A percentile compares a stretch with the other conserved stretches of the same genome.
These are phyloP conservation scores for Aegilops sharonensis DNA, from an alignment of 176 grass and related monocot genomes.

Conservation along the genomic window DNA sequence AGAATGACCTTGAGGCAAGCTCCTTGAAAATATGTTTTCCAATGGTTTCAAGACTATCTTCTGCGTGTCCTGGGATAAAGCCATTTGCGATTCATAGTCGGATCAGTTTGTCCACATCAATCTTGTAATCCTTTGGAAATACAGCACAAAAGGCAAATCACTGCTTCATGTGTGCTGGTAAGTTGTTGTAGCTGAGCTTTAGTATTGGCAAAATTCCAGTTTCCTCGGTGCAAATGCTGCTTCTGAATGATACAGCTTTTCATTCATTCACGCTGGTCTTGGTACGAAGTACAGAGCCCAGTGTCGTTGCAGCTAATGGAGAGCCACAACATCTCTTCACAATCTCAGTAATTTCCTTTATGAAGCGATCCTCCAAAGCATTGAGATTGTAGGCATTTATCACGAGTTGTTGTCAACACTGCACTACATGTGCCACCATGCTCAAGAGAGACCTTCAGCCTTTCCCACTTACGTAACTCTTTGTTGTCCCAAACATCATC, in stretches of 20 bases:
- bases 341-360: slow-evolving; percentile 1
- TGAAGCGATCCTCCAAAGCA: background rate
- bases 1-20: too few relatives aligned
- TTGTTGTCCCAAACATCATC: background rate
- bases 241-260: background rate
- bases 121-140: slow-evolving; percentile 26
- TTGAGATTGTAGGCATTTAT: background rate
- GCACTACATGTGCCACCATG: background rate
- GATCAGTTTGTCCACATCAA: background rate
- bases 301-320: background rate
- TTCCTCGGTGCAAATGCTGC: background rate
- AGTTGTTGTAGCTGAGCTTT: background rate
- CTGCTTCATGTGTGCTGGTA: background rate
- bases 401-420: background rate
- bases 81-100: background rate
- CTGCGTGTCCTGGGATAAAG: background rate
- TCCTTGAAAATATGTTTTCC: too few relatives aligned
- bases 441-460: background rate
- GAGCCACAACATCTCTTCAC: background rate
- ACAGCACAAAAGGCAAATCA: slow-evolving; percentile 22
- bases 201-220: background rate
- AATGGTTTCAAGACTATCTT: background rate
- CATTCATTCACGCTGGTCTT: background rate
- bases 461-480: background rate
- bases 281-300: background rate